A percentile compares a stretch with the other conserved stretches of the same genome.
These are phyloP conservation scores for Kurtzmaniella quercitrusa DNA, from an alignment of 1,139 yeast genomes.

Conservation along the genomic window DNA sequence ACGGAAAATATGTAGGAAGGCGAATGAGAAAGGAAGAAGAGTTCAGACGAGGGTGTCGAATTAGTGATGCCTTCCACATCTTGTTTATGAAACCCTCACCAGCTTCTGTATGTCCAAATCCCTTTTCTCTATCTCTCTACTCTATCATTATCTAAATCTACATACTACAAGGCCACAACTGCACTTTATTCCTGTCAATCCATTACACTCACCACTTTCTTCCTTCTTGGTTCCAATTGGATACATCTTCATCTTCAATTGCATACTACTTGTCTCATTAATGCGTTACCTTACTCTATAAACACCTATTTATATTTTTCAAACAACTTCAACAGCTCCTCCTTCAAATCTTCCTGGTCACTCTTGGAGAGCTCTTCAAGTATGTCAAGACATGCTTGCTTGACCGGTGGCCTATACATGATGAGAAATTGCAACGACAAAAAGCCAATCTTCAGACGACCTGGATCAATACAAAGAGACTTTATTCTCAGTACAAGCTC, in stretches of 20 bases:
- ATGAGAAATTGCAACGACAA: slow-evolving; percentile 75
- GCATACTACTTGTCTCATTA: background rate
- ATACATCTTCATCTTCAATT: background rate
- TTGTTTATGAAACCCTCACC: too few species aligned
- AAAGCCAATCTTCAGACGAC: slow-evolving; percentile 73
- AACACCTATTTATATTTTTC: slow-evolving; percentile 32
- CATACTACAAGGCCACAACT: too few species aligned
- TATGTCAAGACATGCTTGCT: slow-evolving; percentile 59
- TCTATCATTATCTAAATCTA: too few species aligned
- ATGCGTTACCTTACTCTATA: background rate
- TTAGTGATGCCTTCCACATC: too few species aligned
- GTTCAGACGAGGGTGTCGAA: too few species aligned
- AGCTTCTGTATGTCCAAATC: too few species aligned
- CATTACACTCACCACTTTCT: too few species aligned
- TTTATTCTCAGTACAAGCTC: slow-evolving; percentile 60
- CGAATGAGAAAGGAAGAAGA: too few species aligned
- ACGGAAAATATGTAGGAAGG: too few species aligned
- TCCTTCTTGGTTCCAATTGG: too few species aligned
- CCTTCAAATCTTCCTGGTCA: slow-evolving; percentile 51
- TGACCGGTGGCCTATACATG: slow-evolving; percentile 87
- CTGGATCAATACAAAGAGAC: slow-evolving; percentile 83
- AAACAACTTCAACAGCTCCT: slow-evolving; percentile 50
- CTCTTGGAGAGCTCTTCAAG: slow-evolving; percentile 52
- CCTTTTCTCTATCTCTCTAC: too few species aligned
- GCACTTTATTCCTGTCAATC: too few species aligned